These are phyloP conservation scores for Monosporascus sp. DNA, from an alignment of 2,329 filamentous ascomycete genomes.

Conservation along the genomic window DNA sequence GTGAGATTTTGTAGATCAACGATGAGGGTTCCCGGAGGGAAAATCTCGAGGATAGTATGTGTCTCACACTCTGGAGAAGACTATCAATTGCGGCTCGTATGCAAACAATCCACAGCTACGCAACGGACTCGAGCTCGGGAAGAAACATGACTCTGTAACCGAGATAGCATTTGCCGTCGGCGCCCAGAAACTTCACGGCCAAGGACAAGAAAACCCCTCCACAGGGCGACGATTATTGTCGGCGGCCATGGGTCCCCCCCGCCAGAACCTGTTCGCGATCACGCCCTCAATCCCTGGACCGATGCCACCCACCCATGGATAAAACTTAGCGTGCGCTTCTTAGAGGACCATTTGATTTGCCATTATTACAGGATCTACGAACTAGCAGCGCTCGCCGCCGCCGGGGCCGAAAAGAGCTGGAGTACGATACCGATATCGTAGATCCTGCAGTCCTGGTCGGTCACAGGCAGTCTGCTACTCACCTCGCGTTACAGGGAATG, in stretches of 20 bases:
- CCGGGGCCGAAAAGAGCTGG: background rate
- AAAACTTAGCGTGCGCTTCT: constrained; percentile 11
- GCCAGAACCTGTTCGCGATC: constrained; percentile 15
- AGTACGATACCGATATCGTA: no score
- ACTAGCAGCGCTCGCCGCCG: background rate
- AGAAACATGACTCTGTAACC: background rate
- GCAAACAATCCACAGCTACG: background rate
- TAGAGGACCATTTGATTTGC: constrained; percentile 14
- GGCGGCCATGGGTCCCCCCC: constrained; percentile 1
- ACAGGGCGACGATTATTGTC: background rate
- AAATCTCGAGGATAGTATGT: background rate
- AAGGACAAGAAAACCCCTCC: background rate
- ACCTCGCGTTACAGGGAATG: background rate
- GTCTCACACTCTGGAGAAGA: background rate
- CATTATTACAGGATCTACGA: background rate
- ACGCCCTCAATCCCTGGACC: constrained; percentile 11
- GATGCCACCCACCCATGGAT: constrained; percentile 9
- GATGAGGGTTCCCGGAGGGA: background rate
- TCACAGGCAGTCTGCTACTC: no score
- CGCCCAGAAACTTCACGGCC: background rate
- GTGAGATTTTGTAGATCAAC: background rate
- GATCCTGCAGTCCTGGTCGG: no score
- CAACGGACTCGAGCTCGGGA: background rate
- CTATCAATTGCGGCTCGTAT: background rate
- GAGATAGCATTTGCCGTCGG: background rate